These are phyloP conservation scores for Apophysomyces trapeziformis DNA, from an alignment of 371 early-diverging fungal genomes.

Conservation along the genomic window DNA sequence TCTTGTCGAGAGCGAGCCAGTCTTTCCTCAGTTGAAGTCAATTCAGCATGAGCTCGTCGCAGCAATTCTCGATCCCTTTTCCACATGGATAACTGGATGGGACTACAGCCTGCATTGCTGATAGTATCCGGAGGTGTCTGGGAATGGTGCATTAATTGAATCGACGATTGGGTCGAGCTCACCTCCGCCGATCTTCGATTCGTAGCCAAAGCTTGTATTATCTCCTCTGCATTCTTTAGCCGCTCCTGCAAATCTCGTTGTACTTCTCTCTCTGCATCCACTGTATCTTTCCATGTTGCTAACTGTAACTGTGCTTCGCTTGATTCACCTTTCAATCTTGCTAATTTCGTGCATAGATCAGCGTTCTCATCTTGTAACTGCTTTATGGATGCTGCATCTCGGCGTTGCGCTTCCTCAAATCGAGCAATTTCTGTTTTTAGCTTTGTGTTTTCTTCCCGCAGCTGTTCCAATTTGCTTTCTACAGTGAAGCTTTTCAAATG, in stretches of 20 bases:
- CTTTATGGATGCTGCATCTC: not conserved
- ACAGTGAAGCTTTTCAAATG: not conserved
- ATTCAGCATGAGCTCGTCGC: not conserved
- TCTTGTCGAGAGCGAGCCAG: slow-evolving; percentile 1
- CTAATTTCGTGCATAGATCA: not conserved
- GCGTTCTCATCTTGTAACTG: not conserved
- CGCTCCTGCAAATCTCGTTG: not conserved
- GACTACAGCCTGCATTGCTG: not conserved
- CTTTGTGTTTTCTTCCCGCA: not conserved
- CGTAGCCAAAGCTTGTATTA: not conserved
- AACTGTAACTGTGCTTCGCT: not conserved
- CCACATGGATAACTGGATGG: slow-evolving; percentile 2
- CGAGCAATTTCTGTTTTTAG: not conserved
- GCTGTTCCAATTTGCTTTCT: not conserved
- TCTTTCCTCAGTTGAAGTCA: not conserved
- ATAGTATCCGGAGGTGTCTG: too few relatives aligned
- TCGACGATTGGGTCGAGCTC: not conserved
- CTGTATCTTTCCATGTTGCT: not conserved
- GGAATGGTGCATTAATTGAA: not conserved
- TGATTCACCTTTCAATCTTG: not conserved
- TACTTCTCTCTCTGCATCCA: not conserved
- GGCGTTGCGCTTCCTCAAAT: not conserved
- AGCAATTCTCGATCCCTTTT: not conserved
- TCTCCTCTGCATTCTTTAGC: not conserved
- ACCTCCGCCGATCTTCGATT: not conserved